Conservation (phyloP, 257 asterid species). For the Handroanthus guayacan region DNA sequence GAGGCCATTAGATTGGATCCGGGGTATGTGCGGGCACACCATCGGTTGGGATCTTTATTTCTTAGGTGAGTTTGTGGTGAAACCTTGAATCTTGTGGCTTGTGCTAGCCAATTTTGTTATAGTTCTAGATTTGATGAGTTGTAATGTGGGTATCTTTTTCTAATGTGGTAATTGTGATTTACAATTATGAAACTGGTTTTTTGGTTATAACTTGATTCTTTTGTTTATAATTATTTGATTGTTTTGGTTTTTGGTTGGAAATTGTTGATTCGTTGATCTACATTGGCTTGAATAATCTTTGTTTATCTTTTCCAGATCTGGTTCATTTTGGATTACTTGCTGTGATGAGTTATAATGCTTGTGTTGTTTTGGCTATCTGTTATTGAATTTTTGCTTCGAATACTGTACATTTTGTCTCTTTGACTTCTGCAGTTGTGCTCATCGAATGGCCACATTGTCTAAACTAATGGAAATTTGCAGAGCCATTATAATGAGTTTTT, state of each 20-base stretch:
- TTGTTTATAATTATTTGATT: conserved; percentile 17
- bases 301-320: conserved; percentile 43
- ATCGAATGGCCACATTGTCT: conserved; percentile 25
- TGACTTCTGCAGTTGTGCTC: too few relatives aligned
- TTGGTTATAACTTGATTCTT: background rate
- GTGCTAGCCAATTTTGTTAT: conserved; percentile 22
- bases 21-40: conserved; percentile 80
- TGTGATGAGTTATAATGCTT: background rate
- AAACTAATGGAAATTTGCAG: background rate
- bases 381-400: too few relatives aligned
- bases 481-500: conserved; percentile 5
- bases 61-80: conserved; percentile 67
- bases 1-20: conserved; percentile 94
- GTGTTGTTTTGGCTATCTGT: conserved; percentile 37
- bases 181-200: conserved; percentile 23
- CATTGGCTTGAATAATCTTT: conserved; percentile 32
- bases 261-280: conserved; percentile 39
- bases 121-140: conserved; percentile 16
- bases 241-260: conserved; percentile 29
- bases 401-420: too few relatives aligned
- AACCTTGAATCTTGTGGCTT: conserved; percentile 33
- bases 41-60: conserved; percentile 82
- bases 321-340: conserved; percentile 36
- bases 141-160: conserved; percentile 30
- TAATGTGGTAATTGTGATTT: conserved; percentile 32